Percentiles rank a stretch among this genome's conserved stretches.
phyloP scores from a whole-genome alignment of 768 basidiomycete genomes.

The Clathrus columnatus region DNA sequence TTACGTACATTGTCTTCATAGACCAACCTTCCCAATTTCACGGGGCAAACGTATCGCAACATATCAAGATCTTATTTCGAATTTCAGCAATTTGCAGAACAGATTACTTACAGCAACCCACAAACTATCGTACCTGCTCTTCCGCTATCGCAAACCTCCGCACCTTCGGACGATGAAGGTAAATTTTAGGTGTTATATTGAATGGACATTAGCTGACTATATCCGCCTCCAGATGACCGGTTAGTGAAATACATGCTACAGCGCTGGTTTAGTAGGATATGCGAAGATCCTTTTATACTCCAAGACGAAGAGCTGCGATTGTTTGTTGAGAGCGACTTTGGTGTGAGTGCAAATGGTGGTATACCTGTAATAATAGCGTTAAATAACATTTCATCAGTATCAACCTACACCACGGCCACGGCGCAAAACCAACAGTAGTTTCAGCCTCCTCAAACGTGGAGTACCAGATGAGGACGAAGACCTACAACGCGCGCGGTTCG shows the following conservation, averaged over 20 bases:
- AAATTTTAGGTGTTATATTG: constrained; percentile 11
- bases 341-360: constrained; percentile 31
- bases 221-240: constrained; percentile 60
- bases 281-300: constrained; percentile 82
- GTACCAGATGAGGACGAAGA: constrained; percentile 95
- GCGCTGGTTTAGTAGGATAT: constrained; percentile 87
- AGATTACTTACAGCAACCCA: constrained; percentile 82
- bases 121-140: constrained; percentile 95
- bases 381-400: constrained; percentile 29
- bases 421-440: constrained; percentile 65
- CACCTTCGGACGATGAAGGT: constrained; percentile 90
- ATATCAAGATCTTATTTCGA: constrained; percentile 93
- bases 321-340: constrained; percentile 97
- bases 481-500: constrained; percentile 80
- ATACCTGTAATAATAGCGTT: neutral
- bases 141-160: constrained; percentile 93
- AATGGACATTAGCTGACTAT: neutral
- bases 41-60: constrained; percentile 81
- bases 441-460: constrained; percentile 65
- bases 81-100: constrained; percentile 89
- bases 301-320: constrained; percentile 89
- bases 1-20: constrained; percentile 23
- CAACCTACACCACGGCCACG: constrained; percentile 73
- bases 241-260: constrained; percentile 93
- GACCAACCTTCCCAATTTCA: constrained; percentile 93